Evolutionary conservation across 129 eudicot species (phyloP).

Genomic region (Lactuca sativa): DNA sequence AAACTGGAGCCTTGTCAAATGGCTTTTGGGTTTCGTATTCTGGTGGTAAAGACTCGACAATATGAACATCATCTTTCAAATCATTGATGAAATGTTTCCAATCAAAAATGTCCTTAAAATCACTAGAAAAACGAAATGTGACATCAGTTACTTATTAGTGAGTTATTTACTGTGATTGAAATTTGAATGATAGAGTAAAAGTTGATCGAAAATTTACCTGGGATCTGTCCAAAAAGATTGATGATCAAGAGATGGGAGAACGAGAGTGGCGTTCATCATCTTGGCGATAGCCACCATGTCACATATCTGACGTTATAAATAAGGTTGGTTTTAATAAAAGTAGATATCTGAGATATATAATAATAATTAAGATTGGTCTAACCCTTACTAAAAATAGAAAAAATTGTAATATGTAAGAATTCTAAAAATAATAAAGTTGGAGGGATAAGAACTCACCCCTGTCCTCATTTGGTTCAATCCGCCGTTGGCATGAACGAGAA

Average conservation of each 20-base stretch:
- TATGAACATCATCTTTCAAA: conserved; percentile 66
- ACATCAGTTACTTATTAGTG: background rate
- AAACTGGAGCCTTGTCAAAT: conserved; percentile 68
- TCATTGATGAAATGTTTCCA: conserved; percentile 79
- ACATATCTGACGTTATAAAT: conserved; percentile 57
- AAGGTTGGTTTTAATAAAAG: background rate
- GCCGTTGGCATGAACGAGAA: conserved; percentile 89
- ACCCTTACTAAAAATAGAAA: background rate
- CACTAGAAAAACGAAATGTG: conserved; percentile 38
- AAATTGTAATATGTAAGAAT: background rate
- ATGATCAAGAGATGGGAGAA: conserved; percentile 95
- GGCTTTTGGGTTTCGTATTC: conserved; percentile 47
- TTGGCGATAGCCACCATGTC: conserved; percentile 94
- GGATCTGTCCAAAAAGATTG: conserved; percentile 96
- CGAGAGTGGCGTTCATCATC: conserved; percentile 93
- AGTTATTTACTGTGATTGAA: background rate
- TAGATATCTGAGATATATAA: background rate
- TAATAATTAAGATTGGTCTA: background rate
- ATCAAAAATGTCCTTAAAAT: conserved; percentile 88
- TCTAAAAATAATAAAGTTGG: background rate
- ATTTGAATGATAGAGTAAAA: background rate
- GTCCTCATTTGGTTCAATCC: conserved; percentile 98
- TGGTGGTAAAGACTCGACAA: conserved; percentile 82
- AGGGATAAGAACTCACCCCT: conserved; percentile 55
- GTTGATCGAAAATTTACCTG: conserved; percentile 41